These are phyloP conservation scores for Cordyceps militaris DNA, from an alignment of 2,329 filamentous ascomycete genomes.

Conservation along the genomic window DNA sequence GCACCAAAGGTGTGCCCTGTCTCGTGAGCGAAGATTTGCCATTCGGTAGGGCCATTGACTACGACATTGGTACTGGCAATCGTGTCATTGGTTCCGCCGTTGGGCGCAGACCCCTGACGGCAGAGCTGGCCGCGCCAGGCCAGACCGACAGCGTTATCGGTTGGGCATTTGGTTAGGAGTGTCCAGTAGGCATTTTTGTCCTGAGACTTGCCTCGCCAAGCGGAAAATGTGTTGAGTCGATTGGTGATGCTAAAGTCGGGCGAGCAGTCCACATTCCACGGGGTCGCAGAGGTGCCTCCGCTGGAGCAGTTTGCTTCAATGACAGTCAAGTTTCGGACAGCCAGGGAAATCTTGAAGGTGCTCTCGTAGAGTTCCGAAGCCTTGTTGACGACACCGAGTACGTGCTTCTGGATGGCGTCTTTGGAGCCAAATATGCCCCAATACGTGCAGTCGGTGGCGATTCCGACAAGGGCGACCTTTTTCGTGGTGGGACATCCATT, in stretches of 20 bases:
- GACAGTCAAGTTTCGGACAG: constrained; percentile 77
- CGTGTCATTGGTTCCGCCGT: constrained; percentile 55
- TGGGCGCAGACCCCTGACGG: constrained; percentile 47
- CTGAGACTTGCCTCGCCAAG: constrained; percentile 70
- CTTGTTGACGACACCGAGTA: constrained; percentile 77
- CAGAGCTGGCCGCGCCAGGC: constrained; percentile 92
- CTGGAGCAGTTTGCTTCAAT: constrained; percentile 69
- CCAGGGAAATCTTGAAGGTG: constrained; percentile 91
- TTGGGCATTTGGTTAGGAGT: constrained; percentile 73
- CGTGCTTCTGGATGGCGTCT: constrained; percentile 57
- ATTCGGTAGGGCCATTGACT: constrained; percentile 73
- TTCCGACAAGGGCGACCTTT: constrained; percentile 83
- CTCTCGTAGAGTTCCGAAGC: constrained; percentile 84
- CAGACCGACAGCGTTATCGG: constrained; percentile 77
- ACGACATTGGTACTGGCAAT: constrained; percentile 87
- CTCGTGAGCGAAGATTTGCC: constrained; percentile 95
- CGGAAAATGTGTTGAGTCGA: constrained; percentile 80
- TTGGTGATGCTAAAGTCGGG: constrained; percentile 58
- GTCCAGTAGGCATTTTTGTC: constrained; percentile 94
- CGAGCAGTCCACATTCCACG: constrained; percentile 79
- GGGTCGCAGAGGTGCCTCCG: constrained; percentile 55
- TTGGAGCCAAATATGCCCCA: constrained; percentile 62
- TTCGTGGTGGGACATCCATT: constrained; percentile 83
- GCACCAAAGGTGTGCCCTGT: constrained; percentile 92
- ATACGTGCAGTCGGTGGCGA: constrained; percentile 91